Conservation (phyloP, 805 yeast genomes). For the Suhomyces sp. region DNA sequence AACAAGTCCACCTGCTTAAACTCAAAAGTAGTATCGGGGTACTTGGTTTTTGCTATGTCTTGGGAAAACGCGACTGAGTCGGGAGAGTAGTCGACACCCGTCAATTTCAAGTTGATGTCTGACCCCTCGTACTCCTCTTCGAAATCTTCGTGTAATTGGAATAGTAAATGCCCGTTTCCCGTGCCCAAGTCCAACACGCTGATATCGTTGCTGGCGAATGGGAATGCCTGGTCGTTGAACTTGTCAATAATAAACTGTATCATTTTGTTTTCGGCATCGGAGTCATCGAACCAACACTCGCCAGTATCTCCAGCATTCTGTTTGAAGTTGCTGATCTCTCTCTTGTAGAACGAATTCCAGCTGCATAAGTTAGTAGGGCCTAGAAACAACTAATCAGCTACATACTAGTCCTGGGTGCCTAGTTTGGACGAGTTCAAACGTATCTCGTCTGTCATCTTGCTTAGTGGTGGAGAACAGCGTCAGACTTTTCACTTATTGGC, state of each 20-base stretch:
- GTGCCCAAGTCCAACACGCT: slow-evolving; percentile 83
- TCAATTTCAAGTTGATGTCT: slow-evolving; percentile 10
- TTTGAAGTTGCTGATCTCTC: slow-evolving; percentile 68
- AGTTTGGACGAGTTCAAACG: slow-evolving; percentile 71
- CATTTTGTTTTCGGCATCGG: slow-evolving; percentile 87
- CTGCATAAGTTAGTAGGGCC: slow-evolving; percentile 20
- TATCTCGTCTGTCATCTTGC: slow-evolving; percentile 21
- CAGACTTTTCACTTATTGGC: not conserved
- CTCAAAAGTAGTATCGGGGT: slow-evolving; percentile 37
- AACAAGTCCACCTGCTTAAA: slow-evolving; percentile 70
- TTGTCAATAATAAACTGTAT: slow-evolving; percentile 64
- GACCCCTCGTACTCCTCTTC: slow-evolving; percentile 46
- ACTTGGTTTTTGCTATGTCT: slow-evolving; percentile 46
- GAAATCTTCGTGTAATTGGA: slow-evolving; percentile 64
- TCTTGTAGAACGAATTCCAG: slow-evolving; percentile 85
- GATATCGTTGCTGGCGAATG: slow-evolving; percentile 21
- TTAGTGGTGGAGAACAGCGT: not conserved
- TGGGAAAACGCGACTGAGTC: slow-evolving; percentile 76
- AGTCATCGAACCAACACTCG: slow-evolving; percentile 94
- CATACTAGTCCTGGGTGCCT: slow-evolving; percentile 79
- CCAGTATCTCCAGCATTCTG: slow-evolving; percentile 84
- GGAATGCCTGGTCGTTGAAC: slow-evolving; percentile 30
- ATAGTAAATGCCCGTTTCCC: slow-evolving; percentile 90
- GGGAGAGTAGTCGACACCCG: slow-evolving; percentile 84
- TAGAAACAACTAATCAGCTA: slow-evolving; percentile 8